Base-by-base conservation (phyloP, 2,329 filamentous ascomycete species). In the Samsoniella hepiali region DNA sequence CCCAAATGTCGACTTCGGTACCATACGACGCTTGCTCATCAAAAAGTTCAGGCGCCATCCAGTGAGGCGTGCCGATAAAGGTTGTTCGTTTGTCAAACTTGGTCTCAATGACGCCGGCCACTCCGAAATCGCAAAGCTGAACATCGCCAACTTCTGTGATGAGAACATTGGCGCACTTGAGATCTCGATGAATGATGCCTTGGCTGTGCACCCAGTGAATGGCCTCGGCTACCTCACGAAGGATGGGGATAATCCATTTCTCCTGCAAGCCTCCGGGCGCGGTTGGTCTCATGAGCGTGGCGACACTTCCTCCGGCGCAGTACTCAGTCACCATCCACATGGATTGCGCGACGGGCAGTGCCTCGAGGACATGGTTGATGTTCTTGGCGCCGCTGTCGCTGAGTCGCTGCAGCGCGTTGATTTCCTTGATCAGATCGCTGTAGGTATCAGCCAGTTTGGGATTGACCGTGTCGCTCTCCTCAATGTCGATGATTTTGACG, bases 261-360 rank as follows among this genome's bases (percentile, higher is more conserved):
- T 90, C 88, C 69, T 86, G 83, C n/a, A 90, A 75, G 2, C 87
- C 87, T 1, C 84, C 84, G 0, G 86, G 85, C 3, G 82, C 80
- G 1, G 85, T 89, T n/a, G 88, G 86, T 72, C 84, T 85, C 86
- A 88, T 88, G 64, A 84, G 83, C 65, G 83, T 93, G 67, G 84
- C 88, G 73, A 96, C 88, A 73, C 91, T 95, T 56, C 91, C 91
- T 66, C 91, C 91, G 6, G 89, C 90, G 69, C 91, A 93, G 74
- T 93, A 93, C 76, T 95, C 91, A 64, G 90, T 93, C 63, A 95
- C 86, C 79, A 95, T 91, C 91, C 91, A 96, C 78, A 96, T 88
- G 65, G 91, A 86, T 68, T 90, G 88, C 49, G 90, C 89, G 44
- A 94, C 86, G 9, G 90, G 87, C 27, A 93, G 82, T 5, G 90